Evolutionary conservation across 257 asterid species (phyloP), one percentile per base, ranked within the genome.

Genomic region (Pogostemon cablin): DNA sequence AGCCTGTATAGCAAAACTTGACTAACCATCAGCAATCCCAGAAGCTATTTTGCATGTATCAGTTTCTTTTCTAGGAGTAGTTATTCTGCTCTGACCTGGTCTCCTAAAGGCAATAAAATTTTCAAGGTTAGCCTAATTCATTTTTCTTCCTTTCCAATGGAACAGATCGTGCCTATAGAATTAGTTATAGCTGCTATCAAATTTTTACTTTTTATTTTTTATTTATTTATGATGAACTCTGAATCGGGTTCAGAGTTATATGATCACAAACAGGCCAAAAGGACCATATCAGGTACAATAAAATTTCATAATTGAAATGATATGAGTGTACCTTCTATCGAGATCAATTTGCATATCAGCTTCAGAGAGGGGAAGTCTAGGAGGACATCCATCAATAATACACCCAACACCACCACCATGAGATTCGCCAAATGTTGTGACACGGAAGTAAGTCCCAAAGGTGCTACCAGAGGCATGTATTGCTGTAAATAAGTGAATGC

Each of bases 321-420:
- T 25, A 0, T 1, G 32, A 25, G 32, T 25, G 32, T 78, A 91
- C 99, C 99, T 95, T 77, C 99, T 86, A 75, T 95, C 99, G 62
- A 95, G 97, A 65, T 89, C 96, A 34, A 77, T 88, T 86, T 95
- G 99, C 88, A 95, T 84, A 77, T 95, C 99, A 68, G 87, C 84
- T 88, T 88, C 99, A 5, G 96, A 83, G 72, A 95, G 88, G 44
- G 96, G 96, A 77, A 95, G 86, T 71, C 96, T 85, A 34, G 99
- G 99, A 67, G 99, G 99, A 67, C 98, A 91, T 69, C 99, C 99
- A 82, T 95, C 99, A 71, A 95, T 84, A 11, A 95, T 75, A 60
- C 99, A 95, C 37, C 99, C 99, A 58, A 91, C 99, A 49, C 98
- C 99, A 32, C 99, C 99, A 62, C 99, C 99, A 76, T 91, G 99